Percentiles rank a stretch among this genome's conserved stretches.
Conservation (phyloP, 176 grass and related monocot genomes). For the Avena sativa region DNA sequence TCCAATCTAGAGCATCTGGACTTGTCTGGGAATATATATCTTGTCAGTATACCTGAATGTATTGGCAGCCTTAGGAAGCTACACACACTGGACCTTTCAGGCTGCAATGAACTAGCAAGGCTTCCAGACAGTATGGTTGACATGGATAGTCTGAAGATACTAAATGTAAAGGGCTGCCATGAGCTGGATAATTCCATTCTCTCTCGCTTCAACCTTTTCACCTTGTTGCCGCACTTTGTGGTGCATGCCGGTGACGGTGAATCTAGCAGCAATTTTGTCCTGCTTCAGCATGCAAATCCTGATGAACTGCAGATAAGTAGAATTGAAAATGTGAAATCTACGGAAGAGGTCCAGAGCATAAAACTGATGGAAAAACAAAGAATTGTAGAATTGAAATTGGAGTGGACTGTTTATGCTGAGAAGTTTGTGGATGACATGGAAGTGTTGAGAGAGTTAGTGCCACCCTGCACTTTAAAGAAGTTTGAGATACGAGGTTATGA, state of each 20-base stretch:
- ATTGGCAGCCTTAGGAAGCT: not conserved
- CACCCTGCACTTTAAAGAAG: not conserved
- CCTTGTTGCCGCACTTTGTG: not conserved
- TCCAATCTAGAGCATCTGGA: slow-evolving; percentile 25
- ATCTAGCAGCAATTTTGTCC: not conserved
- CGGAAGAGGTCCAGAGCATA: slow-evolving; percentile 14
- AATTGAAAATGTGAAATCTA: slow-evolving; percentile 1
- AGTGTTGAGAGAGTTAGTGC: not conserved
- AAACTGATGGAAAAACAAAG: not conserved
- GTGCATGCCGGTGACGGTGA: not conserved
- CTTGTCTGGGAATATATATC: not conserved
- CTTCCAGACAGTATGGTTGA: not conserved
- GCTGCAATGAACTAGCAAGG: not conserved
- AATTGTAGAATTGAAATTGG: not conserved
- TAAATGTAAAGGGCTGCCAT: not conserved
- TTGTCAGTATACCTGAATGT: not conserved
- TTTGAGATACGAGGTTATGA: not conserved
- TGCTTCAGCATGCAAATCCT: slow-evolving; percentile 27
- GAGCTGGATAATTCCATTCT: not conserved
- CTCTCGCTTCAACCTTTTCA: not conserved
- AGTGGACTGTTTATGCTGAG: not conserved
- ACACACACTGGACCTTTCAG: not conserved
- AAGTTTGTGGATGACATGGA: slow-evolving; percentile 10
- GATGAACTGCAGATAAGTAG: not conserved
- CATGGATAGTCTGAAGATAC: not conserved